phyloP scores from a whole-genome alignment of 805 yeast species.

The Metschnikowia santaceciliae region DNA sequence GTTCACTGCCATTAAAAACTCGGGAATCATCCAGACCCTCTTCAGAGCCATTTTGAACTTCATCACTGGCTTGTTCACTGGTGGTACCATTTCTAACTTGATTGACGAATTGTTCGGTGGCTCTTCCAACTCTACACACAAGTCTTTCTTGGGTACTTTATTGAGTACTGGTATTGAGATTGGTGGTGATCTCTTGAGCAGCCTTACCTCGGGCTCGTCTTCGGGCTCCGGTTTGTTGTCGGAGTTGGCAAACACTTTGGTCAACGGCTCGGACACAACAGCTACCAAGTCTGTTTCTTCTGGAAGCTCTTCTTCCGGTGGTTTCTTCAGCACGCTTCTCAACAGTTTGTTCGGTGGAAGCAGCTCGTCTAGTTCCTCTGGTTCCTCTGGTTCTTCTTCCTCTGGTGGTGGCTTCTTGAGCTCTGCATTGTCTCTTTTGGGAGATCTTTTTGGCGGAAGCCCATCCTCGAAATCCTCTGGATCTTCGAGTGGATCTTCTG shows the following conservation, averaged over 20 bases:
- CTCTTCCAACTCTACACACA: constrained; percentile 13
- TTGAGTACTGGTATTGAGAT: constrained; percentile 13
- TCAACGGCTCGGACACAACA: constrained; percentile 2
- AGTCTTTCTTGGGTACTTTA: constrained; percentile 12
- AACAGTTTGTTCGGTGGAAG: constrained; percentile 6
- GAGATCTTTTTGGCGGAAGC: constrained; percentile 2
- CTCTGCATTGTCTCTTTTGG: neutral
- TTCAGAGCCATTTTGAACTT: constrained; percentile 15
- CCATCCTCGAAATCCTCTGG: neutral
- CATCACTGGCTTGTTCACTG: constrained; percentile 14
- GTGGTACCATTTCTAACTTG: constrained; percentile 10
- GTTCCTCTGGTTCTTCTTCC: constrained; percentile 2
- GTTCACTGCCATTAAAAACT: constrained; percentile 23
- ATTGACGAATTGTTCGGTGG: constrained; percentile 14
- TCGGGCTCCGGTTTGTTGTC: constrained; percentile 13
- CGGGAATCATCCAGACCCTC: constrained; percentile 21
- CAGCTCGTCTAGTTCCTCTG: constrained; percentile 1
- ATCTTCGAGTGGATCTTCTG: constrained; percentile 1
- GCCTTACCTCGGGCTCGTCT: constrained; percentile 9
- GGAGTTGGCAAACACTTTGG: constrained; percentile 10
- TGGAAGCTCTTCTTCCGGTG: constrained; percentile 10
- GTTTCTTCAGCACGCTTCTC: constrained; percentile 10
- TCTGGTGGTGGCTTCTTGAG: constrained; percentile 3
- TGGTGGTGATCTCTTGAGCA: constrained; percentile 14
- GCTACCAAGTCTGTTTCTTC: constrained; percentile 1